These are phyloP conservation scores for Globisporangium spinosum DNA, from an alignment of 352 stramenopile species.

Conservation along the genomic window DNA sequence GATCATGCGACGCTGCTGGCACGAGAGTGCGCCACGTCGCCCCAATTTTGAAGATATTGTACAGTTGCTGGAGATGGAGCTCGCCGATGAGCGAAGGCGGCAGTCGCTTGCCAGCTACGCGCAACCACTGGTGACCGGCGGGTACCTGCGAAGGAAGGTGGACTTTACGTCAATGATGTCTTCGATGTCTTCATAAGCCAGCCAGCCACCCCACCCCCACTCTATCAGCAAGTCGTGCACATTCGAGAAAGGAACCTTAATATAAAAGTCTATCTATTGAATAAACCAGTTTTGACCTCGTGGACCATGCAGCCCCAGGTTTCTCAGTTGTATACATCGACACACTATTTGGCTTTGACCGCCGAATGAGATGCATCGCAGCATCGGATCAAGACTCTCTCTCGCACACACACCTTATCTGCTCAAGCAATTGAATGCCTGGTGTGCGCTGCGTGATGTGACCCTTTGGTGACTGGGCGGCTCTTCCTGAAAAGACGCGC, in stretches of 20 bases:
- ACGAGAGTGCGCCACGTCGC: slow-evolving; percentile 60
- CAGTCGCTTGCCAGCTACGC: slow-evolving; percentile 19
- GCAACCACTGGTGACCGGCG: background rate
- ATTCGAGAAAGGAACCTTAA: slow-evolving; percentile 6
- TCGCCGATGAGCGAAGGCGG: slow-evolving; percentile 43
- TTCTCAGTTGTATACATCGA: background rate
- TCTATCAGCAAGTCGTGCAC: background rate
- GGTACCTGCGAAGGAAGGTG: slow-evolving; percentile 13
- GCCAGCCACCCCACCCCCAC: background rate
- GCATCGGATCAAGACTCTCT: background rate
- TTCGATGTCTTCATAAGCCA: slow-evolving; percentile 9
- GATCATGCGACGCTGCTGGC: slow-evolving; percentile 82
- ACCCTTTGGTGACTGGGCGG: slow-evolving; percentile 4
- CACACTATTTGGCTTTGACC: background rate
- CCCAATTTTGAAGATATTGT: slow-evolving; percentile 80
- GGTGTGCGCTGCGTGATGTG: background rate
- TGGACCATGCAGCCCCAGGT: background rate
- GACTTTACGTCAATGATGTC: slow-evolving; percentile 5
- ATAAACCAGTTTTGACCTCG: slow-evolving; percentile 8
- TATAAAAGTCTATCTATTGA: slow-evolving; percentile 18
- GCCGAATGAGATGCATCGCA: no score
- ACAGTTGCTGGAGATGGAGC: slow-evolving; percentile 68
- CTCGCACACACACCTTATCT: no score
- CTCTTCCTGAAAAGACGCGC: slow-evolving; percentile 4
- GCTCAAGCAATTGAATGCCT: background rate